These are phyloP conservation scores for Yarrowia divulgata DNA, from an alignment of 805 yeast species.

Conservation along the genomic window DNA sequence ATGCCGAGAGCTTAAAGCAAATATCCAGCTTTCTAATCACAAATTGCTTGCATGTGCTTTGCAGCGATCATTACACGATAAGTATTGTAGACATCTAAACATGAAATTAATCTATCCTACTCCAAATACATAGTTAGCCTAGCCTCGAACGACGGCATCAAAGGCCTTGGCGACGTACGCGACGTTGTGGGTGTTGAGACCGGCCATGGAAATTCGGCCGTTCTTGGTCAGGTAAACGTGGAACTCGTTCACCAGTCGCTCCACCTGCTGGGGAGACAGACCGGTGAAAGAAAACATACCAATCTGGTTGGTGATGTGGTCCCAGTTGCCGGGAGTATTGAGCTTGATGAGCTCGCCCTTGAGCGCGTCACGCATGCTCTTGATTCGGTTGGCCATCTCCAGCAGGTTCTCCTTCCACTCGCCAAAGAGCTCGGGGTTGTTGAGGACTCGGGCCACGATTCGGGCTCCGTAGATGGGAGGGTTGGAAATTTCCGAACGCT, in stretches of 20 bases:
- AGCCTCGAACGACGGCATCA: slow-evolving; percentile 47
- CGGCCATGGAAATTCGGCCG: slow-evolving; percentile 92
- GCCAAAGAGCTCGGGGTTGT: slow-evolving; percentile 61
- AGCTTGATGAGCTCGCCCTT: slow-evolving; percentile 64
- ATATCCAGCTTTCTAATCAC: background rate
- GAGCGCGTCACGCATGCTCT: slow-evolving; percentile 70
- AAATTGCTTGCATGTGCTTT: slow-evolving; percentile 1
- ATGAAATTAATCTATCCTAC: slow-evolving; percentile 17
- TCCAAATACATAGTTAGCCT: slow-evolving; percentile 25
- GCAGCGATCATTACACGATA: background rate
- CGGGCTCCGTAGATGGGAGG: slow-evolving; percentile 96
- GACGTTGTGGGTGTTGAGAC: slow-evolving; percentile 81
- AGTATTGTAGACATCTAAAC: background rate
- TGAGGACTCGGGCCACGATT: slow-evolving; percentile 79
- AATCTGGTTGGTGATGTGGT: slow-evolving; percentile 83
- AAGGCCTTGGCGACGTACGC: slow-evolving; percentile 57
- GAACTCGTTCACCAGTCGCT: slow-evolving; percentile 69
- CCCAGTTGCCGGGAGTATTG: slow-evolving; percentile 76
- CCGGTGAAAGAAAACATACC: slow-evolving; percentile 98
- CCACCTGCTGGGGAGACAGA: slow-evolving; percentile 71
- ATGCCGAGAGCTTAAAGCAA: slow-evolving; percentile 9
- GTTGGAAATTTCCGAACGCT: slow-evolving; percentile 87
- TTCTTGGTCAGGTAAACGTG: slow-evolving; percentile 86
- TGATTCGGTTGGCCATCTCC: slow-evolving; percentile 79
- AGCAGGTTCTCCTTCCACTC: slow-evolving; percentile 86